Base-by-base conservation (phyloP, 176 grass and related monocot species). In the Triticum timopheevii region DNA sequence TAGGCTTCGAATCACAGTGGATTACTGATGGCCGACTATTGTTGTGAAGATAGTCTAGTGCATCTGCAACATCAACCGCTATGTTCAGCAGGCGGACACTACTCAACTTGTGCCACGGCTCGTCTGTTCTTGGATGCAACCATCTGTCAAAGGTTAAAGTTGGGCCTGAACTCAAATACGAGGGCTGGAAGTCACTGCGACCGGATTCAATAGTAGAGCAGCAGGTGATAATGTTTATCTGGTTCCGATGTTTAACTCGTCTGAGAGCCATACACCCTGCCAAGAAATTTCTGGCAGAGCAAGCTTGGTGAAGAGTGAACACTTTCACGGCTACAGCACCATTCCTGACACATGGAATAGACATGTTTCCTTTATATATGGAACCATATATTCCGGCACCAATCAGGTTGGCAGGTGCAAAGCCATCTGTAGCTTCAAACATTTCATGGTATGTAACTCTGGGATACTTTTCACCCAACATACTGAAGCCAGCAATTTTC, bases 141-240 rank as follows among this genome's bases (percentile, higher is more conserved):
- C 91, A 96, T 47, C 73, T 88, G 61, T 94, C 81, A 1, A 1
- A 95, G 66, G 65, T 86, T 93, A 66, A 83, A 86, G 44, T 80
- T 90, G 10, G 90, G 90, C 81, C 88, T 90, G 54, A 87, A 94
- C 33, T 89, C 65, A 3, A 94, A 92, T 3, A 94, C 90, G 42
- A 94, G 83, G 79, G 93, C 87, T 56, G 88, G 74, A 93, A 93
- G 47, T 91, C 91, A 44, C 30, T 83, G 11, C 84, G 89, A 80
- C 54, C 80, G 19, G 52, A 40, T 15, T 96, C 89, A 3, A 86
- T 17, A 17, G 84, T 90, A 6, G 67, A 91, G 86, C 91, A 93
- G 28, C 44, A 59, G 36, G 94, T 93, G 69, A 91, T 40, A 68
- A 88, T 93, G 40, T 85, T 83, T 10, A 91, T 69, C 70, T 91